Conservation (phyloP, 805 yeast genomes). For the Candida qinlingensis region DNA sequence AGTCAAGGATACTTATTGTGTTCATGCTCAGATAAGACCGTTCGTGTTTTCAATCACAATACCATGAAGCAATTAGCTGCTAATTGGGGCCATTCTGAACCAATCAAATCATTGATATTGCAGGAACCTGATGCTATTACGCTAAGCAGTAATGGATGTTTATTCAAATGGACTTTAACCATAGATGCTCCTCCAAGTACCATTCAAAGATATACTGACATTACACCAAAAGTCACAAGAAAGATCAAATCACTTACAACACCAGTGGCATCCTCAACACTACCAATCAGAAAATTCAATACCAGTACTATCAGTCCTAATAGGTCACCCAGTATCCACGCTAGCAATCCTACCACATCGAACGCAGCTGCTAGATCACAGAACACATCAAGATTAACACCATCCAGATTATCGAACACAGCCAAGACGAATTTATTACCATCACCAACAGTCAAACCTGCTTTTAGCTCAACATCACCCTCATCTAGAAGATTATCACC, state of each 20-base stretch:
- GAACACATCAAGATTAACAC: constrained; percentile 20
- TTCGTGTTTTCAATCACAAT: constrained; percentile 41
- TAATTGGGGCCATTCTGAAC: constrained; percentile 58
- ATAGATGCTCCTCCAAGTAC: not conserved
- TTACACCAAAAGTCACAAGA: constrained; percentile 23
- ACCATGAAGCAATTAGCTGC: constrained; percentile 43
- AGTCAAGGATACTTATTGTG: constrained; percentile 31
- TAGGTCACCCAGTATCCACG: not conserved
- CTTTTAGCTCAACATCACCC: not conserved
- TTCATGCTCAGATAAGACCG: constrained; percentile 52
- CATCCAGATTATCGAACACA: constrained; percentile 15
- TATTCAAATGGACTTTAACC: constrained; percentile 40
- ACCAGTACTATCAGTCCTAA: not conserved
- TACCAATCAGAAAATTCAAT: not conserved
- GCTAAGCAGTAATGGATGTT: constrained; percentile 48
- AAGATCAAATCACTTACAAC: constrained; percentile 16
- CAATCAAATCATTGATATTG: constrained; percentile 38
- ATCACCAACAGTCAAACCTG: constrained; percentile 7
- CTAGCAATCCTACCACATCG: constrained; percentile 8
- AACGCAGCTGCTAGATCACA: constrained; percentile 11
- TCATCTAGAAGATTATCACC: not conserved
- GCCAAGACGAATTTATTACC: constrained; percentile 19
- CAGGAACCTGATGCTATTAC: constrained; percentile 30
- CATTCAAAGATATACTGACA: constrained; percentile 15
- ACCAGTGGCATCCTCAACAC: constrained; percentile 1